phyloP scores from a whole-genome alignment of 2,329 filamentous ascomycete species.

The Claviceps spartinae region DNA sequence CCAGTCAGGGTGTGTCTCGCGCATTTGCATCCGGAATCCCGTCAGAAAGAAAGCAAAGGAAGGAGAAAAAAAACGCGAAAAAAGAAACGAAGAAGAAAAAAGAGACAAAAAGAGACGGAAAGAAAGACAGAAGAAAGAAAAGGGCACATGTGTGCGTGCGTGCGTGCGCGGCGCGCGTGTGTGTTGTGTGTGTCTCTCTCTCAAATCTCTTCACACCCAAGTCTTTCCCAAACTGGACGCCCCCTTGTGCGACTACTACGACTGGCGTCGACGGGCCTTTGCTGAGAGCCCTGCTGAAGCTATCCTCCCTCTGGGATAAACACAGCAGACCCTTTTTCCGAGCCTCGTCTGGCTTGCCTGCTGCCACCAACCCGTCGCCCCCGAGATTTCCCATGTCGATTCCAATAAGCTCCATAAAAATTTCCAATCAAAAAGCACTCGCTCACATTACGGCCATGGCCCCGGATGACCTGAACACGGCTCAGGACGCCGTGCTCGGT shows the following conservation, averaged over 20 bases:
- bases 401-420: slow-evolving; percentile 22
- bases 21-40: slow-evolving; percentile 7
- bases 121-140: neutral
- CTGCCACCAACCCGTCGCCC: slow-evolving; percentile 4
- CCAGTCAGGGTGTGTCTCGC: slow-evolving; percentile 8
- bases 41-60: neutral
- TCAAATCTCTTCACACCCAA: slow-evolving; percentile 1
- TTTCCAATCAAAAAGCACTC: slow-evolving; percentile 20
- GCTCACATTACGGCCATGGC: slow-evolving; percentile 9
- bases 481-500: slow-evolving; percentile 17
- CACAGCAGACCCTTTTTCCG: neutral
- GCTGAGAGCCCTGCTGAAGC: neutral
- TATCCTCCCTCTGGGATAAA: slow-evolving; percentile 1
- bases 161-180: neutral
- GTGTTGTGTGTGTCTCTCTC: neutral
- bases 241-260: slow-evolving; percentile 5
- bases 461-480: slow-evolving; percentile 17
- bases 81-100: neutral
- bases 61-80: neutral
- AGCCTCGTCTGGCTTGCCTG: slow-evolving; percentile 3
- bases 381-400: slow-evolving; percentile 15
- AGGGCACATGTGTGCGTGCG: neutral
- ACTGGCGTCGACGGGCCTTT: neutral
- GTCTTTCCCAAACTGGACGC: slow-evolving; percentile 2
- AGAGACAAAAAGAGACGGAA: neutral